Evolutionary conservation across 331 rosid species (phyloP), one percentile per base, ranked within the genome.

Genomic region (Ulmus americana): DNA sequence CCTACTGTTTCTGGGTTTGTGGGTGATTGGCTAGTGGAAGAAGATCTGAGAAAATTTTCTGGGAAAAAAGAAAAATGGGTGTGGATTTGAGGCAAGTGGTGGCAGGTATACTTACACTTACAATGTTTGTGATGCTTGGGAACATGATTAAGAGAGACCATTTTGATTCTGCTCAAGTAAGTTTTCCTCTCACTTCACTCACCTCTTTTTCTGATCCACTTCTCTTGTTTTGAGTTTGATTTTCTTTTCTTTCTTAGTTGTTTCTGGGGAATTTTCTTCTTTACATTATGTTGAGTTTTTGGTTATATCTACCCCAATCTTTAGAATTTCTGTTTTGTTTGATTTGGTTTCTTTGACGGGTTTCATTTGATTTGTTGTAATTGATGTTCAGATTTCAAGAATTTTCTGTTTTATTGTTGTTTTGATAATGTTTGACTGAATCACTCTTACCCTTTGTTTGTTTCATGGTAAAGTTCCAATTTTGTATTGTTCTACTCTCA

Each of bases 121-220:
- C 97, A n/a, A 94, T 94, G 99, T 94, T 94, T 73, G 87, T 94
- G 35, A 90, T 94, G 99, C 99, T 94, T 61, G 95, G 95, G 7
- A 82, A 90, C 55, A 94, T 94, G 99, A 90, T 94, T 85, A 94
- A 94, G 75, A 85, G 97, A 65, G 99, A 94, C 79, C 90, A 94
- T 83, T 90, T 94, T 80, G 97, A 94, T 76, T 63, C 95, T 14
- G 82, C 74, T 71, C 60, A 84, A 54, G 99, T 94, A 81, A 77
- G 76, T 58, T 40, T 6, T 46, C 61, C 14, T 9, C 39, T 46
- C 14, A 40, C 14, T 10, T 6, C 45, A 39, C 49, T 28, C 69
- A 10, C 28, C 58, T 20, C 20, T 64, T 28, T 64, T 6, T 13
- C 13, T 40, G 35, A 28, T 28, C 35, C 35, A 58, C 61, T 47